A percentile compares a stretch with the other conserved stretches of the same genome.
These are phyloP conservation scores for Taiozyma sp. DNA, from an alignment of 1,139 yeast species.

Conservation along the genomic window DNA sequence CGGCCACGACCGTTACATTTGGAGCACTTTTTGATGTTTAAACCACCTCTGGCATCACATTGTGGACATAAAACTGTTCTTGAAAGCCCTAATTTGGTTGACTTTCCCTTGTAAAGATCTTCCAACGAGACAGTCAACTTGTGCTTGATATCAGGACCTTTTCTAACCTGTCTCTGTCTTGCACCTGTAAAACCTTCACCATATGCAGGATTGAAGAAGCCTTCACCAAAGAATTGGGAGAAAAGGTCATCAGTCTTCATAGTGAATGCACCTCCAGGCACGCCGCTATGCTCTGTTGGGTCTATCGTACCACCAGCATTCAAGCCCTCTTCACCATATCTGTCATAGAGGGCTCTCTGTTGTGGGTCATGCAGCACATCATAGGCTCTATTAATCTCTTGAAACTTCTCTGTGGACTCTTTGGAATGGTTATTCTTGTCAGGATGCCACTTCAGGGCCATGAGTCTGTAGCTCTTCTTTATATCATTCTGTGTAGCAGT, in stretches of 20 bases:
- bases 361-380: constrained; percentile 48
- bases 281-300: constrained; percentile 4
- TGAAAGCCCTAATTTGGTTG: constrained; percentile 39
- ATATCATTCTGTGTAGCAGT: constrained; percentile 40
- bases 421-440: constrained; percentile 53
- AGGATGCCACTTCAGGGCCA: constrained; percentile 63
- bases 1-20: constrained; percentile 37
- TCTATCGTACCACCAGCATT: constrained; percentile 25
- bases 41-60: constrained; percentile 44
- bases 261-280: constrained; percentile 8
- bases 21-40: constrained; percentile 25
- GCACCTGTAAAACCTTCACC: background rate
- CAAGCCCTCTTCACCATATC: constrained; percentile 53
- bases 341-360: constrained; percentile 51
- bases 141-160: constrained; percentile 44
- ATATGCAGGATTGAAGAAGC: constrained; percentile 1
- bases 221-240: constrained; percentile 30
- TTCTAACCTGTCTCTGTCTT: constrained; percentile 10
- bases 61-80: constrained; percentile 35
- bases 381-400: constrained; percentile 55
- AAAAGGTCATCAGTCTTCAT: constrained; percentile 31
- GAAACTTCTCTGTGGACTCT: constrained; percentile 52
- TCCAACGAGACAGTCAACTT: constrained; percentile 37
- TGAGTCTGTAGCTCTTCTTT: constrained; percentile 55
- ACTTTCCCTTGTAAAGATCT: constrained; percentile 45